A percentile compares a stretch with the other conserved stretches of the same genome.
Evolutionary conservation across 106 monocot genomes (phyloP).

Genomic region (Allium fistulosum): DNA sequence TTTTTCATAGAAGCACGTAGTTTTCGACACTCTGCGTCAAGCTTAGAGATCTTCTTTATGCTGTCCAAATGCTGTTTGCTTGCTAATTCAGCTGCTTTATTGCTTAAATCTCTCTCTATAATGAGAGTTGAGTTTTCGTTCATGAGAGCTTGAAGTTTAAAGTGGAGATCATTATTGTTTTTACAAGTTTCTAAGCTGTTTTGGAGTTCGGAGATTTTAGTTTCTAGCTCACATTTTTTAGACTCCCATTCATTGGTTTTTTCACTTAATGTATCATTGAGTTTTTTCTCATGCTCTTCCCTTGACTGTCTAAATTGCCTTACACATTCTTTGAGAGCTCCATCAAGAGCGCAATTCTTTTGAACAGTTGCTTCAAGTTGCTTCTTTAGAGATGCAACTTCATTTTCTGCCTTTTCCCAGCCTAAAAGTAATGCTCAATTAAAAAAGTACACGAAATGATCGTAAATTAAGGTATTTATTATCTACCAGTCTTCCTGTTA

Average conservation of each 20-base stretch:
- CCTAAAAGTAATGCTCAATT: constrained; percentile 5
- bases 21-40: constrained; percentile 57
- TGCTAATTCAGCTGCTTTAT: constrained; percentile 29
- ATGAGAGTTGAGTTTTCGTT: constrained; percentile 34
- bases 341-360: constrained; percentile 24
- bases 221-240: constrained; percentile 15
- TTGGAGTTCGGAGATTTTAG: constrained; percentile 10
- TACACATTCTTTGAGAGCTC: constrained; percentile 29
- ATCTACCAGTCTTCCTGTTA: too few relatives aligned
- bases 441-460: neutral
- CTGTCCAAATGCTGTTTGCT: constrained; percentile 53
- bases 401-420: constrained; percentile 34
- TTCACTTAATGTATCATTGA: constrained; percentile 10
- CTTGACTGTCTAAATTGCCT: constrained; percentile 21
- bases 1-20: constrained; percentile 35
- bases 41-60: constrained; percentile 40
- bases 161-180: constrained; percentile 14
- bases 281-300: constrained; percentile 19
- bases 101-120: constrained; percentile 45
- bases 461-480: neutral
- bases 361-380: constrained; percentile 15
- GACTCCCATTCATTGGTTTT: constrained; percentile 25
- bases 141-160: constrained; percentile 28
- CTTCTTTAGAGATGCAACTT: constrained; percentile 17
- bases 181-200: constrained; percentile 13